These are phyloP conservation scores for Claviceps sorghi DNA, from an alignment of 2,329 filamentous ascomycete species.

Conservation along the genomic window DNA sequence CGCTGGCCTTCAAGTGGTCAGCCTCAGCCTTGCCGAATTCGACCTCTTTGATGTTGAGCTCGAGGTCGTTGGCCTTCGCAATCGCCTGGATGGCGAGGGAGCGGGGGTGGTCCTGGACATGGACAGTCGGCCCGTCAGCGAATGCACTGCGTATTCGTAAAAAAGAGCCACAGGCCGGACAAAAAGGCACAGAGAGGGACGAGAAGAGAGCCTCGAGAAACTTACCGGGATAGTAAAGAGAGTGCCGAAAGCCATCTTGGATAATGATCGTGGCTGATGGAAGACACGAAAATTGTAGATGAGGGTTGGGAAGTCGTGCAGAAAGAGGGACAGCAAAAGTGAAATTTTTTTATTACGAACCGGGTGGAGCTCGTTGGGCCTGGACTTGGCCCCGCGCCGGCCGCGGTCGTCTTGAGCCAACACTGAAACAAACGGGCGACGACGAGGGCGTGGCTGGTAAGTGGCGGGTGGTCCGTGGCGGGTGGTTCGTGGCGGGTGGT, in stretches of 20 bases:
- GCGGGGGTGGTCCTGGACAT: slow-evolving; percentile 66
- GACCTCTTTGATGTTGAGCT: slow-evolving; percentile 70
- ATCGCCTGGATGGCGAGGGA: slow-evolving; percentile 78
- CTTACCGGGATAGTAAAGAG: slow-evolving; percentile 76
- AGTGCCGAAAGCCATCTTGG: slow-evolving; percentile 93
- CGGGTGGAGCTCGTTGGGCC: slow-evolving; percentile 9
- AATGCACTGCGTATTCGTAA: neutral
- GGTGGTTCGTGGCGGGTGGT: no score
- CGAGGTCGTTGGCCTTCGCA: slow-evolving; percentile 93
- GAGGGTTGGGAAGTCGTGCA: slow-evolving; percentile 9
- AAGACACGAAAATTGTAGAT: neutral
- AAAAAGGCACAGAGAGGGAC: neutral
- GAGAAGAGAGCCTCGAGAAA: slow-evolving; percentile 5
- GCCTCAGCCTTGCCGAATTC: slow-evolving; percentile 48
- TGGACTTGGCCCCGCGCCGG: slow-evolving; percentile 21
- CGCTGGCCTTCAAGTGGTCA: slow-evolving; percentile 77
- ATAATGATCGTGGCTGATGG: slow-evolving; percentile 13
- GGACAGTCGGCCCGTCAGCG: neutral
- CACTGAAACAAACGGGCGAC: slow-evolving; percentile 7
- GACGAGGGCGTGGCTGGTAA: slow-evolving; percentile 7
- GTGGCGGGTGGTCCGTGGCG: neutral
- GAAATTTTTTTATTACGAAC: slow-evolving; percentile 17
- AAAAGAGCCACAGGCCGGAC: neutral
- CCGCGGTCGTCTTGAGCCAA: no score
- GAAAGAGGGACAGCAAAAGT: slow-evolving; percentile 12